Evolutionary conservation across 495 filamentous ascomycete species (phyloP).

Genomic region (Penicillium herquei): DNA sequence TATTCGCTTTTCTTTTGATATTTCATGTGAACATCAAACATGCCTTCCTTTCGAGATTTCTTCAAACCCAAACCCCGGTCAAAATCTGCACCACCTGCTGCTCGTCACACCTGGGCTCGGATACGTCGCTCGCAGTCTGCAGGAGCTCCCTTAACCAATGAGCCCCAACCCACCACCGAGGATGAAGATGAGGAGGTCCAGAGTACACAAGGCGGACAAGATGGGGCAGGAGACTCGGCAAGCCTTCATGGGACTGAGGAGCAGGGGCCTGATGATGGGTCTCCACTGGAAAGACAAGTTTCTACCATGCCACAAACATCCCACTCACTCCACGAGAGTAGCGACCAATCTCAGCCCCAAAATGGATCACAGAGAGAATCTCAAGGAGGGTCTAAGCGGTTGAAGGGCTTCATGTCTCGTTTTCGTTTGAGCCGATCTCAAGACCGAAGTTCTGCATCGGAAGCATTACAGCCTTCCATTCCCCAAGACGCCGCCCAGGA

Average conservation of each 20-base stretch:
- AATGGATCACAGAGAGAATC: neutral
- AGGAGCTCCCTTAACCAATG: neutral
- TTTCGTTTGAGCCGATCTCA: slow-evolving; percentile 10
- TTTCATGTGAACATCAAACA: slow-evolving; percentile 2
- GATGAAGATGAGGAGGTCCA: neutral
- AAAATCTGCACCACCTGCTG: slow-evolving; percentile 1
- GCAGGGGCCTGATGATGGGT: neutral
- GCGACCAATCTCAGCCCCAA: neutral
- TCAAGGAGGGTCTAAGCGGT: neutral
- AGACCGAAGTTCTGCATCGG: slow-evolving; percentile 7
- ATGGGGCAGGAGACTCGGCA: neutral
- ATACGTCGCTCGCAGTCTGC: slow-evolving; percentile 7
- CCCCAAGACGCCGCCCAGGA: neutral
- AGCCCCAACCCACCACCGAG: neutral
- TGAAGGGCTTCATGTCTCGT: slow-evolving; percentile 14
- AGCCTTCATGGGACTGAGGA: neutral
- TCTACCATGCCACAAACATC: neutral
- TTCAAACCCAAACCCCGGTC: slow-evolving; percentile 10
- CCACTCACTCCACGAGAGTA: neutral
- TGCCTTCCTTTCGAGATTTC: slow-evolving; percentile 16
- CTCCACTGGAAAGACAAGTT: neutral
- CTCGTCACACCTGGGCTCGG: slow-evolving; percentile 10
- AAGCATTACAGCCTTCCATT: neutral
- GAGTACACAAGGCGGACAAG: neutral
- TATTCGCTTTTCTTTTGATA: neutral